Evolutionary conservation across 805 yeast genomes (phyloP).

Genomic region (Priceomyces fermenticarens): DNA sequence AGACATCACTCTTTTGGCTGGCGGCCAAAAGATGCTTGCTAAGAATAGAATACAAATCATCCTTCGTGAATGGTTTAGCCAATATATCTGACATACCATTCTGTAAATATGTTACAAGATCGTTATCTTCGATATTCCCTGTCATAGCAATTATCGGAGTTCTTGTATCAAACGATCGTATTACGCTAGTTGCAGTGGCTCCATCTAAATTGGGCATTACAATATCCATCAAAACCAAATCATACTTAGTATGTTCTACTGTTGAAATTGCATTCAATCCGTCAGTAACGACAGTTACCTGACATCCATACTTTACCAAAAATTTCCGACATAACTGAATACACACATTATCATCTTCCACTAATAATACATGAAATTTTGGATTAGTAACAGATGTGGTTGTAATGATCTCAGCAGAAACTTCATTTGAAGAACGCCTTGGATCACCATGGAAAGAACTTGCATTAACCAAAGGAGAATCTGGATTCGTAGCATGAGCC

Average conservation of each 20-base stretch:
- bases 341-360: constrained; percentile 80
- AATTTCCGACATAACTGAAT: constrained; percentile 81
- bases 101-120: constrained; percentile 72
- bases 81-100: constrained; percentile 92
- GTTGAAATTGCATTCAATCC: constrained; percentile 85
- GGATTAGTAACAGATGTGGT: constrained; percentile 31
- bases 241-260: constrained; percentile 68
- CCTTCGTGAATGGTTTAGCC: constrained; percentile 91
- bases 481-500: constrained; percentile 7
- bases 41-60: constrained; percentile 74
- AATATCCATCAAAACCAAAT: constrained; percentile 80
- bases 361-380: constrained; percentile 69
- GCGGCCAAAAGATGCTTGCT: constrained; percentile 64
- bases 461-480: constrained; percentile 11
- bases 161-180: constrained; percentile 75
- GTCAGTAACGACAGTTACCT: constrained; percentile 89
- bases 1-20: constrained; percentile 8
- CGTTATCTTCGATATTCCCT: constrained; percentile 81
- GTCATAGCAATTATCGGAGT: constrained; percentile 96
- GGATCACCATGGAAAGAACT: background rate
- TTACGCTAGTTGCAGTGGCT: constrained; percentile 86
- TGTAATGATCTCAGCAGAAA: constrained; percentile 7
- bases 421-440: background rate
- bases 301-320: constrained; percentile 82
- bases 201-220: constrained; percentile 89